Base-by-base conservation (phyloP, 129 eudicot species). In the Scalesia atractyloides region DNA sequence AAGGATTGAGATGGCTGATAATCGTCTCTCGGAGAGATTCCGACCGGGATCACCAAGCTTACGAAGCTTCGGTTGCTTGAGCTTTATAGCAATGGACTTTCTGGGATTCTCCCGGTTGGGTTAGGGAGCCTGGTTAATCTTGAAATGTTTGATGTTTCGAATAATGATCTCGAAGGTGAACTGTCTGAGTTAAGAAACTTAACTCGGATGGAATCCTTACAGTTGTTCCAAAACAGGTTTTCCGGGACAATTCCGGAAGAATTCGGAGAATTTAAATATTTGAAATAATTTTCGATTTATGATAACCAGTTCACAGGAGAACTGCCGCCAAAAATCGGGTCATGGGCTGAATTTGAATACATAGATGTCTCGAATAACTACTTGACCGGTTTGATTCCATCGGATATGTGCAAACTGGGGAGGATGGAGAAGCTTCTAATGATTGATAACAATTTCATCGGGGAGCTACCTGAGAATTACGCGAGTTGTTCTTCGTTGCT, bases 391-490 rank as follows among this genome's bases (percentile, higher is more conserved):
- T 57, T 74, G 12, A 84, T 88, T 56, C 94, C 94, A 67, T 79
- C 90, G 15, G 94, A 85, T 17, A 85, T 88, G 90, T 88, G 94
- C 73, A 82, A 83, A 61, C 75, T 84, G 75, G 88, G 86, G 50
- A 68, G 53, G 39, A 17, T 88, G 79, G 16, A 24, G 17, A 64
- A 78, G 10, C 64, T 88, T 47, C 43, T 88, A 19, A 16, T 85
- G 82, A 79, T 88, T 26, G 80, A 88, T 48, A 88, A 88, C 70
- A 85, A 82, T 16, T 88, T 88, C 79, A 84, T 84, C 4, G 94
- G 90, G 3, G 84, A 83, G 52, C 50, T 88, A 26, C 94, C 94
- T 39, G 86, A 75, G 68, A 82, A n/a, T 62, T 88, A 88, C 44
- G 77, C 64, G 7, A 50, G 74, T 41, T 88, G 94, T 63, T 63